Evolutionary conservation across 169 alveolate genomes (phyloP), one percentile per base, ranked within the genome.

Genomic region (Plasmodium knowlesi): DNA sequence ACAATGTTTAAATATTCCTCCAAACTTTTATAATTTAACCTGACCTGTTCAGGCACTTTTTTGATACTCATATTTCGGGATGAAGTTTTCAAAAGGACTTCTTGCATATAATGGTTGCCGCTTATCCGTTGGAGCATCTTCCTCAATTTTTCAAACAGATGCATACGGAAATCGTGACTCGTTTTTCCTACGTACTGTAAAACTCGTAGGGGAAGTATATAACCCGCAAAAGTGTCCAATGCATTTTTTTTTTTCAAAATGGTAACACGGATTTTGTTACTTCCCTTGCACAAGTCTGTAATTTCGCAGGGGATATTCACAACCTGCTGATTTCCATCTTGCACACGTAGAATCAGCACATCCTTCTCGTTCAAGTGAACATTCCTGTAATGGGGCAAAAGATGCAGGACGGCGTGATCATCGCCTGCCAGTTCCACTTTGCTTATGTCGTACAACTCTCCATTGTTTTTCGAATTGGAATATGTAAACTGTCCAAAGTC

Each of bases 401-500:
- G 78, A 37, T 53, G 84, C 53, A 88, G 16, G 3, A 83, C 61
- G 57, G 43, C 22, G 12, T 50, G 12, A 74, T 53, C 30, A 37
- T 88, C 57, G 19, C 46, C 82, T 16, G 61, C 39, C 22, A 88
- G 71, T 88, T 76, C 94, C 8, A 88, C 37, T 57, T 88, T 76
- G 54, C 71, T 54, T 78, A 88, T 88, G 57, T 32, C 32, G 72
- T 88, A 88, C 28, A 10, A 9, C 30, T 88, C 94, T 10, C 50
- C 70, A 78, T 4, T 57, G 25, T 0, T 54, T 12, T 43, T 10
- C 76, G 74, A 61, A 72, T 22, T 88, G 12, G 86, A 54, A 70
- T 37, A 88, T 6, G 22, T 22, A 88, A 88, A 88, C 8, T 88
- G 25, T 57, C 94, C 94, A 53, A 78, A 88, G 54, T 88, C 94